These are phyloP conservation scores for Calycina herbarum DNA, from an alignment of 2,329 filamentous ascomycete genomes.

Conservation along the genomic window DNA sequence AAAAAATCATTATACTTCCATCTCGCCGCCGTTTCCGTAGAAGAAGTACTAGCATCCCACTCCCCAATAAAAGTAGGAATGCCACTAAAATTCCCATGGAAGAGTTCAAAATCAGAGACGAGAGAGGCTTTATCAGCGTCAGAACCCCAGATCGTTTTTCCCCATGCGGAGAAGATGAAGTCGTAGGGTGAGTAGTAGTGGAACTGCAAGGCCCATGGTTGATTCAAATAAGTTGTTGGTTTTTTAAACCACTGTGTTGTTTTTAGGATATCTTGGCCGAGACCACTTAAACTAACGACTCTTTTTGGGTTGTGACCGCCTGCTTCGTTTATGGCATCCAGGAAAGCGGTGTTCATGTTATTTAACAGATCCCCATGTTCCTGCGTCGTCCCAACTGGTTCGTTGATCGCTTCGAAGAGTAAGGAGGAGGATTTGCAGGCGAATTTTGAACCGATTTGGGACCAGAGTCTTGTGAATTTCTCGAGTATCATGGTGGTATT, in stretches of 20 bases:
- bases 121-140: slow-evolving; percentile 52
- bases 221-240: slow-evolving; percentile 49
- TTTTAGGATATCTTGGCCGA: slow-evolving; percentile 51
- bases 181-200: slow-evolving; percentile 61
- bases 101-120: slow-evolving; percentile 49
- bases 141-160: slow-evolving; percentile 60
- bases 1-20: slow-evolving; percentile 60
- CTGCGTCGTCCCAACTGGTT: slow-evolving; percentile 53
- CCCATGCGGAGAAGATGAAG: slow-evolving; percentile 52
- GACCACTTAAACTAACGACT: slow-evolving; percentile 56
- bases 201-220: slow-evolving; percentile 59
- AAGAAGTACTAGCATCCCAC: slow-evolving; percentile 51
- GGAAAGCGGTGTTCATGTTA: slow-evolving; percentile 56
- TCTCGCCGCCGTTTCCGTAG: slow-evolving; percentile 54
- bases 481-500: slow-evolving; percentile 55
- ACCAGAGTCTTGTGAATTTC: slow-evolving; percentile 56
- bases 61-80: slow-evolving; percentile 59
- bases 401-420: slow-evolving; percentile 61
- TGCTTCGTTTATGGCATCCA: slow-evolving; percentile 52
- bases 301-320: slow-evolving; percentile 56
- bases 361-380: slow-evolving; percentile 53
- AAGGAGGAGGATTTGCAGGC: slow-evolving; percentile 55
- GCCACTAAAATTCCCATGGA: slow-evolving; percentile 55
- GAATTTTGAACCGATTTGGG: slow-evolving; percentile 55
- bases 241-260: slow-evolving; percentile 55